Base-by-base conservation (phyloP, 2,329 filamentous ascomycete species). In the Pyrenochaeta sp. region DNA sequence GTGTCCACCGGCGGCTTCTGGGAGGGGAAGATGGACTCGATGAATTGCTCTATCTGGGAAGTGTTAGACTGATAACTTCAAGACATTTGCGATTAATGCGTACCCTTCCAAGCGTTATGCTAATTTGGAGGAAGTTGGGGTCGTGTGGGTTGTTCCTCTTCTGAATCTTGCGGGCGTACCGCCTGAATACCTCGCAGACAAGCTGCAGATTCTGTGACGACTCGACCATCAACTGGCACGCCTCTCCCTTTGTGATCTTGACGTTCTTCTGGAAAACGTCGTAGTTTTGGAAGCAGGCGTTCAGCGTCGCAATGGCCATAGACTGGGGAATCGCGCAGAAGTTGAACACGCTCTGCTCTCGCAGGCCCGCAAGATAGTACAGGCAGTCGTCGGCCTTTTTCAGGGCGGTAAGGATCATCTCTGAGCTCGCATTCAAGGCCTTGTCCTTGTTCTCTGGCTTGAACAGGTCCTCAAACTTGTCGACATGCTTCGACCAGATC, bases 261-360 rank as follows among this genome's bases (percentile, higher is more conserved):
- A 99, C 78, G 65, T 96, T 94, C 54, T 82, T 85, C 68, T 93
- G 75, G 68, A 96, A 95, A 44, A 99, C 85, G 48, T 80, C 81
- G 15, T 89, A 88, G 73, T 99, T 99, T 63, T 89, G 87, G 83
- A 97, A 99, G 61, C 93, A 88, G 13, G 90, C 78, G 60, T 96
- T 92, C 28, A 97, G 77, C 0, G 93, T 97, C 7, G 94, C 93
- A 69, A 99, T 96, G 39, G 93, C 94, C 94, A 99, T 99, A 54
- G 86, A 80, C 73, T 99, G 94, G 2, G 94, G 94, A 53, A 99
- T 99, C 43, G 93, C 93, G 34, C 91, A 91, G 72, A 99, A 99
- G 81, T 99, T 99, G 84, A 99, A 99, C 18, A 96, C 90, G 68
- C 90, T 96, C 77, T 99, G 94, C 68, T 99, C 94, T 57, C 87